Evolutionary conservation across 2,329 filamentous ascomycete species (phyloP), one percentile per base, ranked within the genome.

Genomic region (Verticillium dahliae): DNA sequence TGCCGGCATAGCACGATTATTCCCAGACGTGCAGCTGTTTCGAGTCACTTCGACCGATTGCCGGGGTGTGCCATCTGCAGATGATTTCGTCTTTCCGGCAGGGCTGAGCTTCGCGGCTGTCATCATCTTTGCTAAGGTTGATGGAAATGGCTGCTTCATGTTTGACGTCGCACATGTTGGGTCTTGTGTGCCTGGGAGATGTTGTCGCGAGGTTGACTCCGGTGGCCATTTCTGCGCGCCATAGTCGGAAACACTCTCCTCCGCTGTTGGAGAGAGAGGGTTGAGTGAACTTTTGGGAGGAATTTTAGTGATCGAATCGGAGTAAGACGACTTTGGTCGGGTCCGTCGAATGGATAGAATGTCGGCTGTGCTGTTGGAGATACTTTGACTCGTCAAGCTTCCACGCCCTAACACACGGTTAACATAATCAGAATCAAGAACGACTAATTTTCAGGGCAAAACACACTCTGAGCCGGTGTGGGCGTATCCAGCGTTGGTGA

Each of bases 401-500:
- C 62, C 64, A 52, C 38, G 60, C 33, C 61, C 69, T 52, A 9
- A 18, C 56, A 11, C 18, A n/a, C 5, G 13, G 6, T 35, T 5
- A 41, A 60, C 22, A 62, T 61, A 27, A 9, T 70, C 18, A 27
- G 39, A 31, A 31, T 31, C 63, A 60, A 56, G 27, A 45, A 31
- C 35, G 60, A 33, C 56, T 34, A 15, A 45, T 45, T 18, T 59
- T 37, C 2, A 13, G 15, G 33, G 45, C 31, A 41, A 2, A 18
- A 63, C 70, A 61, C 69, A 75, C 73, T 66, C 15, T 64, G 57
- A 6, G 61, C 61, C 35, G 65, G 64, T 1, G 73, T 74, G 37
- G 75, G 72, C 35, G 73, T 77, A 41, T 70, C 72, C 1, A 74
- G 72, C n/a, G 74, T 73, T 7, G 76, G 73, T 6, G 77, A 79